Evolutionary conservation across 371 early-diverging fungal species (phyloP), one percentile per base, ranked within the genome.

Genomic region (Mucor racemosus): DNA sequence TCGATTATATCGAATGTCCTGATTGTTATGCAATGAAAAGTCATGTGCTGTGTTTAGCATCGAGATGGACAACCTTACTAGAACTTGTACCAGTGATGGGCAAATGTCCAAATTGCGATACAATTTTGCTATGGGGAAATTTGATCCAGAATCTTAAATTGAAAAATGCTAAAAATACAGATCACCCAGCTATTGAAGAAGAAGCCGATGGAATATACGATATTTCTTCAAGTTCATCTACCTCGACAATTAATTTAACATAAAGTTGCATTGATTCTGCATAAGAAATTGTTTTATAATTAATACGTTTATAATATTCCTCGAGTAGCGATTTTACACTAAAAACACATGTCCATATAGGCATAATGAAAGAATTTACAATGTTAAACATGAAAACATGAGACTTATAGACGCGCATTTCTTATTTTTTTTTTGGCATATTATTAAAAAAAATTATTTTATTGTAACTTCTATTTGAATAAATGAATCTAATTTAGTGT

Each of bases 41-140:
- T 33, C 65, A 72, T 58, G 33, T 62, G 5, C 4, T 39, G 14
- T 72, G 72, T 40, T 33, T 68, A 17, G 62, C 65, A 26, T 50
- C 50, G 19, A 13, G 35, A 38, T 65, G 68, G 65, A 58, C 39
- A 3, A 40, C n/a, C 7, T 13, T 35, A 26, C 36, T 56, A 4
- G 71, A 66, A 15, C 55, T 71, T 1, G 14, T 71, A 4, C 69
- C 73, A 3, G 42, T 63, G 1, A 33, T 55, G 34, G 73, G 73
- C 0, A 9, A 66, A 10, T 73, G 73, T 33, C 63, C 62, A 11
- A 56, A 50, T 10, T 73, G 73, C 21, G 7, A 50, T 11, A 38
- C 3, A 0, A 15, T 13, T 5, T 33, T 62, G 17, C 5, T 59
- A 15, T 73, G 73, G 73, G 73, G 73, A 26, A 69, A 73, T 50